Conservation (phyloP, 148 eudicot genomes). For the Dysphania ambrosioides region DNA sequence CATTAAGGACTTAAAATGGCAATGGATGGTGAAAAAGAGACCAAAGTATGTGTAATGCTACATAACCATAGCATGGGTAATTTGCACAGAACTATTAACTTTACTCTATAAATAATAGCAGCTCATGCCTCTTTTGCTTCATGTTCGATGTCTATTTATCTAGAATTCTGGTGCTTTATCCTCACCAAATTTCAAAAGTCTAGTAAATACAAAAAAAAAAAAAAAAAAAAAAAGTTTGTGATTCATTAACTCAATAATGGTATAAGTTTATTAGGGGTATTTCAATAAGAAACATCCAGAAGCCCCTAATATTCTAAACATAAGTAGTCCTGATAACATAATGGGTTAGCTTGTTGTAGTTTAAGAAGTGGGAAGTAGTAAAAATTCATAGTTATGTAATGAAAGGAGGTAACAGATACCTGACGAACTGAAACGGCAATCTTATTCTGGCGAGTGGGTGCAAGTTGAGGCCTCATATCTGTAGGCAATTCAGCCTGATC, state of each 20-base stretch:
- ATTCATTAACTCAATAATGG: too few relatives aligned
- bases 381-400: not conserved
- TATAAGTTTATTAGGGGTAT: not conserved
- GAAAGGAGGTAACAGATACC: conserved; percentile 42
- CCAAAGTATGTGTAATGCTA: not conserved
- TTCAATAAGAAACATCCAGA: not conserved
- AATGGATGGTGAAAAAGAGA: not conserved
- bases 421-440: conserved; percentile 72
- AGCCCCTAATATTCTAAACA: too few relatives aligned
- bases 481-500: conserved; percentile 81
- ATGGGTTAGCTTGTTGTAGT: not conserved
- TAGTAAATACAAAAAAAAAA: too few relatives aligned
- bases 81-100: not conserved
- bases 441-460: conserved; percentile 74
- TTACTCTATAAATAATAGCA: not conserved
- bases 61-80: not conserved
- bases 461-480: conserved; percentile 84
- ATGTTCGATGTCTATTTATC: not conserved
- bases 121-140: not conserved
- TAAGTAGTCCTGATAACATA: not conserved
- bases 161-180: not conserved
- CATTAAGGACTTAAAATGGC: not conserved
- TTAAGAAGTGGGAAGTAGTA: not conserved
- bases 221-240: not conserved
- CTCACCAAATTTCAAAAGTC: not conserved